Base-by-base conservation (phyloP, 306 rosid genomes). In the Hylodesmum podocarpum region DNA sequence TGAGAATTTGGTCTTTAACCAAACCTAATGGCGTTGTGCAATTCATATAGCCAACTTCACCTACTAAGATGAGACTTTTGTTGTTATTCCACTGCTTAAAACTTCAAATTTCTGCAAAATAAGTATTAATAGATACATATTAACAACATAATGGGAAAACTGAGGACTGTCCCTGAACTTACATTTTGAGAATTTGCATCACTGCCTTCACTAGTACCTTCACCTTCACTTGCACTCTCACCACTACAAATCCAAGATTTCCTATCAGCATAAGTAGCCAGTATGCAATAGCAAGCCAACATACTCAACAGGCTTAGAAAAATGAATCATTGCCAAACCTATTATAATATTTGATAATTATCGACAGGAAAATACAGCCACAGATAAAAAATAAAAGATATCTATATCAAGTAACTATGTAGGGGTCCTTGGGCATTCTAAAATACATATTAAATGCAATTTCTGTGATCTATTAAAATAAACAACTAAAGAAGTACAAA, bases 221-320 rank as follows among this genome's bases (percentile, higher is more conserved):
- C 98, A 78, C 96, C 97, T 73, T 95, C 98, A 82, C 97, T 95
- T 68, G 78, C 96, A 87, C 98, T 95, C 70, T 92, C 97, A 83
- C 92, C 93, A 87, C 98, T 95, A 93, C 89, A 92, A 44, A 72
- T 69, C 77, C 79, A 83, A 62, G 69, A 75, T 78, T 77, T 46
- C 36, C 54, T 15, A 89, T 87, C 79, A 88, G 85, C 78, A 70
- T 34, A 85, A 77, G 70, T 53, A 40, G 28, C 76, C 46, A 66
- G 19, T 43, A 77, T 58, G 37, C 54, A 75, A 81, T 58, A 43
- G 36, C 54, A 70, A 78, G 54, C 34, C 51, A 69, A 71, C 22
- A 58, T 58, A 77, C 54, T 53, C 63, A 64, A 37, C 14, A 9
- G 72, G 54, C 58, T 67, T 14, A 39, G 22, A 9, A 47, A 66